Evolutionary conservation across 352 stramenopile species (phyloP), one percentile per base, ranked within the genome.

Genomic region (Pythium oligandrum): DNA sequence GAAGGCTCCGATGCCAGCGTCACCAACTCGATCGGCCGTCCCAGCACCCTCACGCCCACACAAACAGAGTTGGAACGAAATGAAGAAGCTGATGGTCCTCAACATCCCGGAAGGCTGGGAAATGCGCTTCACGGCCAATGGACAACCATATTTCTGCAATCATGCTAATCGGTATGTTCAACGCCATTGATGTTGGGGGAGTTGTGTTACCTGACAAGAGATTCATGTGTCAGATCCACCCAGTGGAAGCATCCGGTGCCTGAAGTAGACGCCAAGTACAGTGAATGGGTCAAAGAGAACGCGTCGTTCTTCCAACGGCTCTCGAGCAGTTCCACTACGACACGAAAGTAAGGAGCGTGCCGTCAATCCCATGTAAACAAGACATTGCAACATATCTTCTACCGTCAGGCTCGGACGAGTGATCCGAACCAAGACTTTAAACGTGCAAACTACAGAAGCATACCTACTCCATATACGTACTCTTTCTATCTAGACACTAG

Each of bases 61-160:
- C 30, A 86, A 81, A 36, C 69, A 86, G 68, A 84, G 55, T 12
- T 89, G 79, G 78, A 83, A 84, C 37, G 73, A 92, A 40, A 88
- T 92, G 73, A 86, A 82, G 39, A 81, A 83, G 42, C 72, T 88
- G 17, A 51, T 92, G 2, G 53, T 79, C 4, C 38, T 90, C 17
- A 88, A 88, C 35, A 61, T 92, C 2, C 83, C 83, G 0, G 69
- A 87, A 31, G 81, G 83, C 6, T 94, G 84, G 84, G 84, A 94
- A 52, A 83, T 71, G 42, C 78, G 83, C 4, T 90, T 86, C 61
- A 94, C 79, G 11, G 75, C 88, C 40, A 91, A 89, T 31, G 81
- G 84, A 3, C 73, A 73, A 44, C 84, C 84, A 1, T 94, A 95
- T 60, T 92, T 92, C 53, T 90, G 82, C 63, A 86, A 90, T 50